Base-by-base conservation (phyloP, 495 filamentous ascomycete species). In the Tuber umbilicatum region DNA sequence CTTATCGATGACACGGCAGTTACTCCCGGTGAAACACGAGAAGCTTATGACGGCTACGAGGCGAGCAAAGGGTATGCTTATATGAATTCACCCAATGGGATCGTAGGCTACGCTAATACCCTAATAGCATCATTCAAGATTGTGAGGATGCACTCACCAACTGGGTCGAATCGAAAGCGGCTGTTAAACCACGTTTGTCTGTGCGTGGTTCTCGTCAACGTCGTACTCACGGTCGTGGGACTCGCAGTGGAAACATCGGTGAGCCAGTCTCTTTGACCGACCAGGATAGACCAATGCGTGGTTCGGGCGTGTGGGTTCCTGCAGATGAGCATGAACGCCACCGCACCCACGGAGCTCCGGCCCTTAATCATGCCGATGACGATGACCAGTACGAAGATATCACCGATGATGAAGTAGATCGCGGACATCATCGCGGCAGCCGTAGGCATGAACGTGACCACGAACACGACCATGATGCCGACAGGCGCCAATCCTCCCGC, bases 41-140 rank as follows among this genome's bases (percentile, higher is more conserved):
- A 93, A 68, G 93, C 96, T 0, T 99, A 99, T 84, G 95, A 99
- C 81, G 96, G 95, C 75, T 99, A 99, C 83, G 95, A 99, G 80
- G 94, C 94, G 76, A 95, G 92, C 89, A 98, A 98, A 86, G 94
- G 89, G 84, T 88, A 84, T 75, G 84, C 84, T 73, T 41, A 73
- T 45, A 47, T n/a, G 68, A 10, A 4, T 35, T 64, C 69, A 23
- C 27, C 4, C 60, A 37, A 60, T 43, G 17, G 21, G 31, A 38
- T 23, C 10, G 67, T 50, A 43, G 0, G 64, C 37, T 76, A 69
- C 68, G 55, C 72, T 12, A 16, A 21, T 69, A 17, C 1, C 43
- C 35, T 39, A 23, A 70, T 69, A 88, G 91, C 72, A 98, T 99
- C 85, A 98, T 99, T 84, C 96, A 98, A 86, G 95, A 99, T 84